phyloP scores from a whole-genome alignment of 1,139 yeast genomes.

The Suhomyces guaymorum region DNA sequence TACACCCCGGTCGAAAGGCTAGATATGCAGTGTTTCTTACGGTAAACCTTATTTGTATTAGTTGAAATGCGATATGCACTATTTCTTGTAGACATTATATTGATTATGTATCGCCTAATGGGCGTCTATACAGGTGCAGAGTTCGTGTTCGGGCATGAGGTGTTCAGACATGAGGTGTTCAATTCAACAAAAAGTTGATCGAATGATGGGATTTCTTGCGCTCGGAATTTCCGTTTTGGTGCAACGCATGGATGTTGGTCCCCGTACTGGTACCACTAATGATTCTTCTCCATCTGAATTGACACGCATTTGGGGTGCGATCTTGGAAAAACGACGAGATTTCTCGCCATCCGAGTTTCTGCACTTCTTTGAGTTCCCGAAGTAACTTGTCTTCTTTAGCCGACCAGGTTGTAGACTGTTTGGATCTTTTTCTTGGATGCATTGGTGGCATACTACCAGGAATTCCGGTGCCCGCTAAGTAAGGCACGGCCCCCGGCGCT shows the following conservation, averaged over 20 bases:
- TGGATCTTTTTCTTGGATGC: slow-evolving; percentile 21
- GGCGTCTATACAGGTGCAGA: neutral
- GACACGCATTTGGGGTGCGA: slow-evolving; percentile 50
- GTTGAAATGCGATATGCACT: too few species aligned
- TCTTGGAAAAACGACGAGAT: slow-evolving; percentile 44
- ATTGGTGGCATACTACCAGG: slow-evolving; percentile 7
- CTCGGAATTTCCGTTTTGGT: slow-evolving; percentile 10
- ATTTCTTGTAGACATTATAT: too few species aligned
- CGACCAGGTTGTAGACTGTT: slow-evolving; percentile 43
- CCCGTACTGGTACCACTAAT: slow-evolving; percentile 29
- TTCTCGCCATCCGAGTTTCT: slow-evolving; percentile 50
- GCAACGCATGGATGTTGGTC: slow-evolving; percentile 9
- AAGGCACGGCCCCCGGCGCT: slow-evolving; percentile 3
- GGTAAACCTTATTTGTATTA: too few species aligned
- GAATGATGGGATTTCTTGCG: slow-evolving; percentile 31
- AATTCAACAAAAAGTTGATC: slow-evolving; percentile 28
- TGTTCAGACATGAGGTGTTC: slow-evolving; percentile 1
- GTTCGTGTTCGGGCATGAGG: neutral
- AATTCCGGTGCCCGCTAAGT: slow-evolving; percentile 10
- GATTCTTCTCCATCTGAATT: slow-evolving; percentile 49
- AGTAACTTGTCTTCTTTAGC: slow-evolving; percentile 41
- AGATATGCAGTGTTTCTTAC: too few species aligned
- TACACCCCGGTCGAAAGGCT: too few species aligned
- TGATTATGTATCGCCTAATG: too few species aligned
- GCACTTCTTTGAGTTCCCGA: slow-evolving; percentile 41